Evolutionary conservation across 1,139 yeast species (phyloP), one percentile per base, ranked within the genome.

Genomic region (Magnusiomyces fungicola): DNA sequence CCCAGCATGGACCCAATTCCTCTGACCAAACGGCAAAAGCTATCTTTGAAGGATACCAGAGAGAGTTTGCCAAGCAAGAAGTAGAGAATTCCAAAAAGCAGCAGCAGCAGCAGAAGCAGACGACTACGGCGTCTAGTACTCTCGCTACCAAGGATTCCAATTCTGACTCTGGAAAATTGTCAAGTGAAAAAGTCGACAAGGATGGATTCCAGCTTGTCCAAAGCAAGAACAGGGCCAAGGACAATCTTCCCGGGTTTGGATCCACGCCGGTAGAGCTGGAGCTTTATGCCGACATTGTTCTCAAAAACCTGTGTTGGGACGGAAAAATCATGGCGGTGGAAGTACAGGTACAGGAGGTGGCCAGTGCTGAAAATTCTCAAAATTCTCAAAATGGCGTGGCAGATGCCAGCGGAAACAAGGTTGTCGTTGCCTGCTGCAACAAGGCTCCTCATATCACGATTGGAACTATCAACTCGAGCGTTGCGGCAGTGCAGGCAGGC

Each of bases 281-380:
- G n/a, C n/a, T n/a, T n/a, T n/a, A n/a, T n/a, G 74, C 74, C 3
- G 71, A 70, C 33, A 61, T 86, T 6, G 64, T 60, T 22, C 58
- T 83, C 5, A 58, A 64, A 1, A 67, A 66, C 19, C 48, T 87
- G 2, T 71, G 80, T 7, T 78, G 85, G 71, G 70, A 76, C 47
- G 67, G 71, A 0, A 69, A 72, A 33, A 72, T 83, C 16, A 69
- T 83, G 49, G 81, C 94, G 27, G 65, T 85, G 1, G 66, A 73
- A 23, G 89, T 79, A 1, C 69, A 70, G 4, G 55, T 81, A 2
- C 19, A 23, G n/a, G n/a, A n/a, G n/a, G n/a, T n/a, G n/a, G n/a
- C n/a, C n/a, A n/a, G n/a, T n/a, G n/a, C n/a, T n/a, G n/a, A n/a
- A n/a, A 23, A 32, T 19, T n/a, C 19, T 7, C 2, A 27, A 14